These are phyloP conservation scores for Cochlearia excelsa DNA, from an alignment of 345 rosid species.

Conservation along the genomic window DNA sequence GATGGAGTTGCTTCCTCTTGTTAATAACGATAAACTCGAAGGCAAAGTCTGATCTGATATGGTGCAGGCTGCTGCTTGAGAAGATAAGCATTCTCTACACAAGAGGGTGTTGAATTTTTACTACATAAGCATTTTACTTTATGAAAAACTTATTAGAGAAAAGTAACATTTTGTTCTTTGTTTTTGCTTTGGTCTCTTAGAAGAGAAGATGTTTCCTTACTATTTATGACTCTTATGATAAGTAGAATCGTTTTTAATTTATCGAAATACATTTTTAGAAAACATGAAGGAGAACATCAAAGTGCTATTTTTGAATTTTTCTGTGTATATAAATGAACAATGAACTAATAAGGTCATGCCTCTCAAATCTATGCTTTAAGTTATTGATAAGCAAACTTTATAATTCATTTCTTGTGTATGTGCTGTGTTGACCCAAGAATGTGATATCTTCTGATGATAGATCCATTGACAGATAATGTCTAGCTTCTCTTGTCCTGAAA, in stretches of 20 bases:
- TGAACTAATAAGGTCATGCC: slow-evolving; percentile 9
- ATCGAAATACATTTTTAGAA: slow-evolving; percentile 19
- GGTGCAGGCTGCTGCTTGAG: slow-evolving; percentile 13
- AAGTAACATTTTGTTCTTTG: slow-evolving; percentile 28
- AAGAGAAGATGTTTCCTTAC: slow-evolving; percentile 30
- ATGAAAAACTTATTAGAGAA: slow-evolving; percentile 25
- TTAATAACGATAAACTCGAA: slow-evolving; percentile 78
- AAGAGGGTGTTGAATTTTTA: slow-evolving; percentile 23
- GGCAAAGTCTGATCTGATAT: slow-evolving; percentile 57
- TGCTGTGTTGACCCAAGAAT: slow-evolving; percentile 46
- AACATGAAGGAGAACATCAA: neutral
- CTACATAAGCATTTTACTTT: slow-evolving; percentile 32
- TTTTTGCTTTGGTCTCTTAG: slow-evolving; percentile 12
- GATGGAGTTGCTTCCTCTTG: slow-evolving; percentile 85
- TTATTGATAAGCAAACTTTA: neutral
- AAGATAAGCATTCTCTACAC: slow-evolving; percentile 11
- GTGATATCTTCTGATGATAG: slow-evolving; percentile 69
- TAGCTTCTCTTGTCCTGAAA: slow-evolving; percentile 54
- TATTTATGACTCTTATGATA: slow-evolving; percentile 23
- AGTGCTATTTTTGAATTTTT: neutral
- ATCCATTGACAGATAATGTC: slow-evolving; percentile 64
- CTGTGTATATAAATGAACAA: slow-evolving; percentile 8
- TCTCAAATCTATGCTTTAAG: slow-evolving; percentile 9
- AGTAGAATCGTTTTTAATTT: slow-evolving; percentile 29
- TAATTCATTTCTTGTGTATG: slow-evolving; percentile 33